Conservation (phyloP, 1,284 basidiomycete species). For the Gymnopus androsaceus region DNA sequence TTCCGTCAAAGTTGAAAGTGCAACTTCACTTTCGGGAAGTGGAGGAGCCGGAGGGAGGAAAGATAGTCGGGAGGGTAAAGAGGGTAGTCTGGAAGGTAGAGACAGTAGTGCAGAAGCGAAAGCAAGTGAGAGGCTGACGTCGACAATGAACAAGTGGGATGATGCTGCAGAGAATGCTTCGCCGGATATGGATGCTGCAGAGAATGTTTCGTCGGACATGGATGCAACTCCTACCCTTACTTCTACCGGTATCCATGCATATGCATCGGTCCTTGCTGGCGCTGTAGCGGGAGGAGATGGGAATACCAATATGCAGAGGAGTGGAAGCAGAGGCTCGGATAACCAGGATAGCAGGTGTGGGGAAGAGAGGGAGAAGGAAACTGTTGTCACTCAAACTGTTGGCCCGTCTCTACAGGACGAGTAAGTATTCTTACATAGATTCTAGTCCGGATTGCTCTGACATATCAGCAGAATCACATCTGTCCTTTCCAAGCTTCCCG, state of each 20-base stretch:
- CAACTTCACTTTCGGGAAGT: too few species aligned
- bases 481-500: conserved; percentile 70
- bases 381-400: conserved; percentile 16
- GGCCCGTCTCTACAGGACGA: conserved; percentile 76
- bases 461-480: conserved; percentile 63
- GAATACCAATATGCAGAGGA: conserved; percentile 35
- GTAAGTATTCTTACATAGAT: conserved; percentile 40
- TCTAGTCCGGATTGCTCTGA: not conserved
- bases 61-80: too few species aligned
- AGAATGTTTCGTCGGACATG: too few species aligned
- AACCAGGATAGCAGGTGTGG: conserved; percentile 17
- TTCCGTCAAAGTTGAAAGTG: conserved; percentile 69
- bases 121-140: too few species aligned
- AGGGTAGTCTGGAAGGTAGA: too few species aligned
- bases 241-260: not conserved
- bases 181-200: too few species aligned
- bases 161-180: too few species aligned
- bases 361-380: conserved; percentile 35
- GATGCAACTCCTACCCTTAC: not conserved
- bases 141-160: too few species aligned
- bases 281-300: not conserved
- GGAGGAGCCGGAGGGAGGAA: too few species aligned
- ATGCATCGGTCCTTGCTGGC: not conserved
- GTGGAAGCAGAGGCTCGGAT: conserved; percentile 42
- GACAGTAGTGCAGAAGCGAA: too few species aligned